A percentile compares a stretch with the other conserved stretches of the same genome.
phyloP scores from a whole-genome alignment of 2,329 filamentous ascomycete genomes.

The Trichoderma atrobrunneum region DNA sequence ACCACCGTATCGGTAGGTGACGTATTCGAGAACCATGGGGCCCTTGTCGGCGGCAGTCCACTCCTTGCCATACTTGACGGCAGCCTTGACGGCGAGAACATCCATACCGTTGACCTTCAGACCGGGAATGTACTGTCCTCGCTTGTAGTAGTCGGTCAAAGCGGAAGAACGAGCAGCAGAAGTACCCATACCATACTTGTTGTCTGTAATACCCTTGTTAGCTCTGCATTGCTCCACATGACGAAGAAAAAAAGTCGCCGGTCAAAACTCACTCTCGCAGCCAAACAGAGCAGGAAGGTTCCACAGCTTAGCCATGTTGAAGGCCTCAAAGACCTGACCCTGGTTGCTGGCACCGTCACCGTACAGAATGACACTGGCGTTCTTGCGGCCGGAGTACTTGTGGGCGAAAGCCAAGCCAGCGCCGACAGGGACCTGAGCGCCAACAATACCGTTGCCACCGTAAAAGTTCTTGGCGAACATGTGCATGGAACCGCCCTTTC shows the following conservation, averaged over 20 bases:
- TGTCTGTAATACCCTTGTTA: constrained; percentile 60
- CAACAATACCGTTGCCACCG: constrained; percentile 98
- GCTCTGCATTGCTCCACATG: neutral
- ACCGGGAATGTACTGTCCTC: constrained; percentile 98
- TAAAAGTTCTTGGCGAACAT: constrained; percentile 99
- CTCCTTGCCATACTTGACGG: constrained; percentile 89
- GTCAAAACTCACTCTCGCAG: constrained; percentile 79
- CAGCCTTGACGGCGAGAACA: constrained; percentile 94
- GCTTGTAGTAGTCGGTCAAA: constrained; percentile 99
- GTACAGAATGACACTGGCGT: constrained; percentile 85
- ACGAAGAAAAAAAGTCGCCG: neutral
- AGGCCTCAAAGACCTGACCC: constrained; percentile 98
- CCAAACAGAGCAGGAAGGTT: constrained; percentile 92
- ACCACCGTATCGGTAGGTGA: constrained; percentile 98
- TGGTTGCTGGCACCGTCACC: constrained; percentile 99
- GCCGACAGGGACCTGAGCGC: constrained; percentile 95
- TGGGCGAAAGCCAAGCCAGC: constrained; percentile 96
- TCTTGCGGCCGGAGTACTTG: constrained; percentile 86
- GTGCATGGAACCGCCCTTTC: constrained; percentile 99
- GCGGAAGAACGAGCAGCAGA: constrained; percentile 90
- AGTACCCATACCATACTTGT: constrained; percentile 99
- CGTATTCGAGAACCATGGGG: constrained; percentile 95
- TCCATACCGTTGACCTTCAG: constrained; percentile 99
- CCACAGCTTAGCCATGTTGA: constrained; percentile 99
- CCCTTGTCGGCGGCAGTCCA: constrained; percentile 81